Conservation (phyloP, 352 stramenopile genomes). For the Pythium vanterpoolii region DNA sequence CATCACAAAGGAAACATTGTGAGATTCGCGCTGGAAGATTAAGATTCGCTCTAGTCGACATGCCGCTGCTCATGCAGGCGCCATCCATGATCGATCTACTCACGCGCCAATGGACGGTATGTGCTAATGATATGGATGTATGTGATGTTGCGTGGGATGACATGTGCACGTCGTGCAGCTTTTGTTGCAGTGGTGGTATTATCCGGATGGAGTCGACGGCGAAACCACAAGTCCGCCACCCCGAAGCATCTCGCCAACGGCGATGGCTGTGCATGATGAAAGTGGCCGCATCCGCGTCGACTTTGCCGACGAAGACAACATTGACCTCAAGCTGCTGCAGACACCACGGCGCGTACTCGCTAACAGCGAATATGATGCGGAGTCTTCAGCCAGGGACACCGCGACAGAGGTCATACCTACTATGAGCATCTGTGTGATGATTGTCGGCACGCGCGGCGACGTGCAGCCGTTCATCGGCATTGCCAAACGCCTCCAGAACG, state of each 20-base stretch:
- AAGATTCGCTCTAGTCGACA: background rate
- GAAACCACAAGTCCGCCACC: background rate
- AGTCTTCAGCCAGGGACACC: background rate
- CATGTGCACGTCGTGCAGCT: background rate
- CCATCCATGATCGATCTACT: background rate
- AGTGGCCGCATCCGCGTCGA: constrained; percentile 50
- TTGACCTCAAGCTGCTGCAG: constrained; percentile 36
- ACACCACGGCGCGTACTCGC: constrained; percentile 22
- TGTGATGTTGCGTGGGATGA: background rate
- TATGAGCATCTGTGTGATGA: constrained; percentile 88
- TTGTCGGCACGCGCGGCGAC: constrained; percentile 87
- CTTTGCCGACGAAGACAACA: constrained; percentile 42
- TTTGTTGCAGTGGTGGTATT: background rate
- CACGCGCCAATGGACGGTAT: constrained; percentile 7
- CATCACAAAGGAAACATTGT: constrained; percentile 2
- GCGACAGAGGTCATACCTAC: constrained; percentile 25
- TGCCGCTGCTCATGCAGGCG: background rate
- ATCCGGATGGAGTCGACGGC: background rate
- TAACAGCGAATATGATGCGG: constrained; percentile 17
- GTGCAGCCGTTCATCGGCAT: constrained; percentile 87
- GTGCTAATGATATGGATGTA: background rate
- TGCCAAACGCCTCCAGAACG: constrained; percentile 70
- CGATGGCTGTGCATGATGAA: constrained; percentile 40
- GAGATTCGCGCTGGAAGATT: constrained; percentile 3
- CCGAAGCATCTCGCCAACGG: constrained; percentile 13